Percentiles rank a stretch among this genome's conserved stretches.
phyloP scores from a whole-genome alignment of 352 stramenopile species.

The Globisporangium acanthophoron region DNA sequence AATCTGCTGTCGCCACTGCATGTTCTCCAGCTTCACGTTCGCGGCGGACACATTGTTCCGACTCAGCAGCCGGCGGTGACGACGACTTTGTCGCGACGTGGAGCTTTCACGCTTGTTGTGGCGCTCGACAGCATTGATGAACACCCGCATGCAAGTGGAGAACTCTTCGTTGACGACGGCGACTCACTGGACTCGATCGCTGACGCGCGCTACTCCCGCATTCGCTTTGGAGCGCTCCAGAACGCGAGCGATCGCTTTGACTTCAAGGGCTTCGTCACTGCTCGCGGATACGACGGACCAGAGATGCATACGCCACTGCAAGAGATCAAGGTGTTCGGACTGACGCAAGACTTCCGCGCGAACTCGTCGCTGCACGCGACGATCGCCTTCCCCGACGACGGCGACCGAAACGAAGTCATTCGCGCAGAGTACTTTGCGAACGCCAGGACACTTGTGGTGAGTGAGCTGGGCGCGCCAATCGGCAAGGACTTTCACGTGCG shows the following conservation, averaged over 20 bases:
- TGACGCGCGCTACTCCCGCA: slow-evolving; percentile 46
- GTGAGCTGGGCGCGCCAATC: slow-evolving; percentile 33
- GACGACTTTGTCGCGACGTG: slow-evolving; percentile 48
- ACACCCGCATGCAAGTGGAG: slow-evolving; percentile 27
- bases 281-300: slow-evolving; percentile 55
- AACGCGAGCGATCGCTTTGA: slow-evolving; percentile 31
- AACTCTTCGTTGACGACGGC: slow-evolving; percentile 74
- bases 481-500: slow-evolving; percentile 41
- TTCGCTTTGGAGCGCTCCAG: slow-evolving; percentile 37
- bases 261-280: slow-evolving; percentile 26
- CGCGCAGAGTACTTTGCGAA: slow-evolving; percentile 68
- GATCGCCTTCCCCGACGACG: slow-evolving; percentile 2
- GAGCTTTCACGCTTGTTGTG: slow-evolving; percentile 45
- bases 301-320: slow-evolving; percentile 56
- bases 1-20: slow-evolving; percentile 49
- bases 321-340: slow-evolving; percentile 53
- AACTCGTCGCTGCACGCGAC: slow-evolving; percentile 54
- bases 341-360: slow-evolving; percentile 34
- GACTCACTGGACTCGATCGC: slow-evolving; percentile 58
- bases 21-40: slow-evolving; percentile 58
- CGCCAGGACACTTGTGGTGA: slow-evolving; percentile 54
- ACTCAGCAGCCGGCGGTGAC: slow-evolving; percentile 53
- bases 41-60: slow-evolving; percentile 55
- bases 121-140: slow-evolving; percentile 29
- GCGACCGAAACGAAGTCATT: slow-evolving; percentile 8